Conservation (phyloP, 305 asterid species). For the Fraxinus baroniana region DNA sequence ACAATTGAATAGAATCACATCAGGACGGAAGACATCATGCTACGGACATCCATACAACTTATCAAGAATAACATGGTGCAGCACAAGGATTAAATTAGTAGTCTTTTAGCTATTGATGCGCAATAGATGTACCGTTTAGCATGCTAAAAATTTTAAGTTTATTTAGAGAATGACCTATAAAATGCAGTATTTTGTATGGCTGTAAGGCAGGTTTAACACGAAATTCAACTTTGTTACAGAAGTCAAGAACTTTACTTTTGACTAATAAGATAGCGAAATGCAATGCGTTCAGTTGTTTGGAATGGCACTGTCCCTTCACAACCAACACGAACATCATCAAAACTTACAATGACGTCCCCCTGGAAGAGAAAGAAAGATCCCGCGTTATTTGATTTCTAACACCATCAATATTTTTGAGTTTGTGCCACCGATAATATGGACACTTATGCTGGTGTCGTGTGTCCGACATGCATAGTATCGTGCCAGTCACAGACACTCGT, state of each 20-base stretch:
- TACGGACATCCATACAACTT: background rate
- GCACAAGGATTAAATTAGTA: background rate
- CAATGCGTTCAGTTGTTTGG: conserved; percentile 91
- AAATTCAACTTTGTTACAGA: conserved; percentile 20
- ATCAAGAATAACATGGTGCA: background rate
- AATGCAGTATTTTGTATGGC: conserved; percentile 6
- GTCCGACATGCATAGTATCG: background rate
- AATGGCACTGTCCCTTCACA: conserved; percentile 97
- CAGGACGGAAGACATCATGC: background rate
- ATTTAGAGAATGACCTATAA: background rate
- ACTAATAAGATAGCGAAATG: conserved; percentile 93
- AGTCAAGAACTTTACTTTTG: conserved; percentile 57
- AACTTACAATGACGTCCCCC: conserved; percentile 97
- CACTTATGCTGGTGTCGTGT: background rate
- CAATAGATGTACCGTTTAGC: background rate
- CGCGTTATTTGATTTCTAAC: conserved; percentile 19
- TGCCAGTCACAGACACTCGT: background rate
- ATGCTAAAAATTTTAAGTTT: background rate
- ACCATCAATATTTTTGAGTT: conserved; percentile 9
- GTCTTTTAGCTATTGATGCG: background rate
- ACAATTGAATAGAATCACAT: background rate
- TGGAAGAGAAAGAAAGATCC: conserved; percentile 39
- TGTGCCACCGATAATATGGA: background rate
- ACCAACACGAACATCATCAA: conserved; percentile 81
- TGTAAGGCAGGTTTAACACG: conserved; percentile 16